Conservation (phyloP, 495 filamentous ascomycete genomes). For the Aspergillus hancockii region DNA sequence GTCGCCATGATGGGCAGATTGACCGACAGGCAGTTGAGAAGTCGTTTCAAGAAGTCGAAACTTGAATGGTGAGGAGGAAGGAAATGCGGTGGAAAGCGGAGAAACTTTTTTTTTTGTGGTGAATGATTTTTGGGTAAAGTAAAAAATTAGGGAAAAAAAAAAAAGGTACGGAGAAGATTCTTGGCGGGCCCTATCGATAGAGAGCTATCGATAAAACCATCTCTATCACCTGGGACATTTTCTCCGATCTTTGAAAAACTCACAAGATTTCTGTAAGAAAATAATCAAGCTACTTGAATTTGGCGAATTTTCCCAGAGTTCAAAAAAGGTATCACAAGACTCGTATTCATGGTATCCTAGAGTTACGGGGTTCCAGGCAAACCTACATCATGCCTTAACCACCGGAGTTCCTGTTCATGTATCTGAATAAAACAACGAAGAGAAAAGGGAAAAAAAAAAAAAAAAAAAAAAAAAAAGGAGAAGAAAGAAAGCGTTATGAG, state of each 20-base stretch:
- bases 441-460: conserved; percentile 16
- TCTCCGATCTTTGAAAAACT: not conserved
- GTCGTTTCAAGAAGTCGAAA: conserved; percentile 12
- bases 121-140: conserved; percentile 18
- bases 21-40: conserved; percentile 29
- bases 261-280: not conserved
- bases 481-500: conserved; percentile 17
- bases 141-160: conserved; percentile 30
- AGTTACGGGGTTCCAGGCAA: not conserved
- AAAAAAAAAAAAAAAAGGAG: conserved; percentile 16
- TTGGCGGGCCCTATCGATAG: conserved; percentile 27
- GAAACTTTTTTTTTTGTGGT: conserved; percentile 28
- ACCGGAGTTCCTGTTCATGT: not conserved
- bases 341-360: not conserved
- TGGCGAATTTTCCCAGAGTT: not conserved
- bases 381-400: not conserved
- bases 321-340: not conserved
- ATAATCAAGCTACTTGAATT: not conserved
- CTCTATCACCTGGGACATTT: not conserved
- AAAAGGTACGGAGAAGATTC: conserved; percentile 37
- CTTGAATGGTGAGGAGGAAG: conserved; percentile 28
- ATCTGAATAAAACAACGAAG: conserved; percentile 4
- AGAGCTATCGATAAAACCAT: conserved; percentile 25
- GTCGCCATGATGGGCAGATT: conserved; percentile 58
- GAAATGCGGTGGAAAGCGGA: conserved; percentile 30